These are phyloP conservation scores for Salicornia ramosissima DNA, from an alignment of 148 eudicot species.

Conservation along the genomic window DNA sequence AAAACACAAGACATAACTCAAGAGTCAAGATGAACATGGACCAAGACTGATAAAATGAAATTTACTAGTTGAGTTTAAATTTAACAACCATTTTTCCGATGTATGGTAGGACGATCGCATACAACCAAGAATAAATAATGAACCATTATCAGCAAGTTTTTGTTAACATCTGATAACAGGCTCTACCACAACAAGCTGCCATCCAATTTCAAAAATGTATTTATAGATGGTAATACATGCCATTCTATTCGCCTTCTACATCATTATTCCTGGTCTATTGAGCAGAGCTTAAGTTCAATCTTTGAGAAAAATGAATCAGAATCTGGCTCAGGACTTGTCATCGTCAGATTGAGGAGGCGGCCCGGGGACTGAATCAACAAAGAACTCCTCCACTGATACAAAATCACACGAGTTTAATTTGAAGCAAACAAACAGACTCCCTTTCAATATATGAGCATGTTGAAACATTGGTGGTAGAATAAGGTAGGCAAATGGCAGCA, in stretches of 20 bases:
- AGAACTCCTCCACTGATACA: conserved; percentile 87
- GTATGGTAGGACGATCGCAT: background rate
- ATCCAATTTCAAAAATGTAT: background rate
- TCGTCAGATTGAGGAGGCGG: conserved; percentile 62
- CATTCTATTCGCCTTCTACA: background rate
- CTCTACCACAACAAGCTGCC: background rate
- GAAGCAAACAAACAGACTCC: background rate
- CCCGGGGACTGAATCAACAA: conserved; percentile 81
- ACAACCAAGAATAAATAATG: background rate
- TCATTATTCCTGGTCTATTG: background rate
- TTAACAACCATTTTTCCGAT: background rate
- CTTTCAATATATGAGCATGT: background rate
- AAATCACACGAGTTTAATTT: conserved; percentile 16
- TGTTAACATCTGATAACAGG: background rate
- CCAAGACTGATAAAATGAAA: background rate
- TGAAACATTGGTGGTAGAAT: background rate
- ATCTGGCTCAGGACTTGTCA: conserved; percentile 44
- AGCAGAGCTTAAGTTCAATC: background rate
- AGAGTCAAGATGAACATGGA: conserved; percentile 6
- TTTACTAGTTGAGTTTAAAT: conserved; percentile 1
- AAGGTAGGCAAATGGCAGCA: background rate
- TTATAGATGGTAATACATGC: background rate
- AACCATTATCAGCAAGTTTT: background rate
- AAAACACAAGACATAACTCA: no score
- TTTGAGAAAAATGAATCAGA: conserved; percentile 7